Conservation (phyloP, 108 stramenopile species). For the Ochromonas danica region DNA sequence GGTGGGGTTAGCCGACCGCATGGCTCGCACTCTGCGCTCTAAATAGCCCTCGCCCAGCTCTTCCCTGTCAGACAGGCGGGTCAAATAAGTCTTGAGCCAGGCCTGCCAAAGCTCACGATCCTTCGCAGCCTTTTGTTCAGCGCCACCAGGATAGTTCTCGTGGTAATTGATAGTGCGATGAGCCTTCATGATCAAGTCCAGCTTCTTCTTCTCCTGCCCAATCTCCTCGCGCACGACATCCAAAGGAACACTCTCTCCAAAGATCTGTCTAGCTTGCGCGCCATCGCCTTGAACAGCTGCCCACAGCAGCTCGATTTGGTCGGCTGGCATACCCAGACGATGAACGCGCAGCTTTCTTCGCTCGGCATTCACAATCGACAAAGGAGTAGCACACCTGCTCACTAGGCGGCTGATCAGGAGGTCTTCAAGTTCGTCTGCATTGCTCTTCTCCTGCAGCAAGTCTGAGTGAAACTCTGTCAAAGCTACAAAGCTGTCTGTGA, state of each 20-base stretch:
- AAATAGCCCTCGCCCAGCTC: not conserved
- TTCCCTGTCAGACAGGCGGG: not conserved
- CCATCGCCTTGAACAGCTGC: not conserved
- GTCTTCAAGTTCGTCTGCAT: not conserved
- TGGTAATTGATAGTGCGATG: not conserved
- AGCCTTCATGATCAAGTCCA: not conserved
- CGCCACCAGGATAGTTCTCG: not conserved
- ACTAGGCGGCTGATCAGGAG: not conserved
- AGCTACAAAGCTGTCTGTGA: not conserved
- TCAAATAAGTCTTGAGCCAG: conserved; percentile 4
- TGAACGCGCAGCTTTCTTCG: not conserved
- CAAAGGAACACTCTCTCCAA: not conserved
- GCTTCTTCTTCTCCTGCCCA: not conserved
- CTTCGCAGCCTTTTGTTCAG: not conserved
- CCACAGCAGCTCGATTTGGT: not conserved
- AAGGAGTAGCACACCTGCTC: not conserved
- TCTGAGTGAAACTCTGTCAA: not conserved
- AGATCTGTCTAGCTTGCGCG: not conserved
- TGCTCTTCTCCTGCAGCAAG: not conserved
- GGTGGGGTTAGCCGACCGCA: not conserved
- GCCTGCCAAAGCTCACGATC: not conserved
- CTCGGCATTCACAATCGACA: not conserved
- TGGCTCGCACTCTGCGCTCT: not conserved
- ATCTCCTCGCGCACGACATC: not conserved
- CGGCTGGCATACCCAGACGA: not conserved